Base-by-base conservation (phyloP, 225 moss, liverwort and hornwort genomes). In the Polytrichum commune region DNA sequence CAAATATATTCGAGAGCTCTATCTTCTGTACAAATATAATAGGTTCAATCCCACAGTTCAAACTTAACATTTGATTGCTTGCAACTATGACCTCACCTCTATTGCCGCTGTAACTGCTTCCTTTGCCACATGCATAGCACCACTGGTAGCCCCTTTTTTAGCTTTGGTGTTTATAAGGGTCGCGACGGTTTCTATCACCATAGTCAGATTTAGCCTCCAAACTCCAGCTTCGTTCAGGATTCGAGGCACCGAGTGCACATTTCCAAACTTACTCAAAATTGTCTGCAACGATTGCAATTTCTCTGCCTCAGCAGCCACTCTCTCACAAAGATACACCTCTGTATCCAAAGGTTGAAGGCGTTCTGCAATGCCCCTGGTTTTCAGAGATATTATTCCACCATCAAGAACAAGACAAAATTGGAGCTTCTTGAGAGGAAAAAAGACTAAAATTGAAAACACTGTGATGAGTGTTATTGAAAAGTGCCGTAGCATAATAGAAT, bases 311-410 rank as follows among this genome's bases (percentile, higher is more conserved):
- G n/a, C 0, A 0, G 27, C 54, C 64, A 93, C 74, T 65, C 83
- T 86, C 54, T 65, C 68, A 60, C 72, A 29, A 3, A 90, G 81
- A 29, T 30, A 71, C 20, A 89, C 87, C 55, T 81, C 4, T 18
- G 87, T 76, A 70, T 89, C 82, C 29, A 90, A 7, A 6, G 76
- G 83, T 63, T 79, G 75, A 7, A 93, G 77, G 19, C 86, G 86
- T 28, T 81, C 83, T 25, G 71, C 74, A 65, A 93, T 72, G 19
- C 86, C 87, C 79, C 91, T 96, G 62, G 1, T 23, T 16, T 58
- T 58, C 58, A 58, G 58, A 58, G 24, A 3, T 6, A 58, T n/a
- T 24, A 24, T 58, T 20, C 20, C n/a, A 58, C 13, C 46, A 46
- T 46, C 46, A 46, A 46, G 46, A 46, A 46, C 46, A 46, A 46